Evolutionary conservation across 805 yeast genomes (phyloP).

Genomic region (Hanseniaspora lachancei): DNA sequence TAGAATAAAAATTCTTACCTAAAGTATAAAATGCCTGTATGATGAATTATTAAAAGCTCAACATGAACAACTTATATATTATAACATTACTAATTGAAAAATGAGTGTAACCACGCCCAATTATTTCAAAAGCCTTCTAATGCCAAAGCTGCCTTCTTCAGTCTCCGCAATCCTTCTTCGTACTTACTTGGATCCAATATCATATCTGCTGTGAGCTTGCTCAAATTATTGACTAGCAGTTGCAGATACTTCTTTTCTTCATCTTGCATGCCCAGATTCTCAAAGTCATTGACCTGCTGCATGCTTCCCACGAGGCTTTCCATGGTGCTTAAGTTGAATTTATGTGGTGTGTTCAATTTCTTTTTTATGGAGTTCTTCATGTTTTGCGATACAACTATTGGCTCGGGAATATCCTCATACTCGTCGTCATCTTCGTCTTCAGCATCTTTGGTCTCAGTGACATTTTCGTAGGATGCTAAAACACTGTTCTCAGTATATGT

Average conservation of each 20-base stretch:
- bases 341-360: constrained; percentile 24
- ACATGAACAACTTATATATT: too few relatives aligned
- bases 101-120: not conserved
- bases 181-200: constrained; percentile 70
- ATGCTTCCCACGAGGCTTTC: not conserved
- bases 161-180: constrained; percentile 63
- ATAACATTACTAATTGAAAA: too few relatives aligned
- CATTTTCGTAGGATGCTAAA: not conserved
- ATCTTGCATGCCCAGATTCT: constrained; percentile 54
- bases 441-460: not conserved
- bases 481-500: not conserved
- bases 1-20: not conserved
- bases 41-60: too few relatives aligned
- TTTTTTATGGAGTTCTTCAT: not conserved
- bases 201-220: constrained; percentile 82
- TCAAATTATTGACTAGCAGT: constrained; percentile 70
- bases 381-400: not conserved
- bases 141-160: constrained; percentile 71
- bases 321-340: not conserved
- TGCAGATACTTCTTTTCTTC: constrained; percentile 73
- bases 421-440: constrained; percentile 8
- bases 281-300: constrained; percentile 38
- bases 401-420: constrained; percentile 2
- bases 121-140: constrained; percentile 57
- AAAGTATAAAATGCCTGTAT: not conserved